Conservation (phyloP, 1,139 yeast species). For the Kodamaea plutei region DNA sequence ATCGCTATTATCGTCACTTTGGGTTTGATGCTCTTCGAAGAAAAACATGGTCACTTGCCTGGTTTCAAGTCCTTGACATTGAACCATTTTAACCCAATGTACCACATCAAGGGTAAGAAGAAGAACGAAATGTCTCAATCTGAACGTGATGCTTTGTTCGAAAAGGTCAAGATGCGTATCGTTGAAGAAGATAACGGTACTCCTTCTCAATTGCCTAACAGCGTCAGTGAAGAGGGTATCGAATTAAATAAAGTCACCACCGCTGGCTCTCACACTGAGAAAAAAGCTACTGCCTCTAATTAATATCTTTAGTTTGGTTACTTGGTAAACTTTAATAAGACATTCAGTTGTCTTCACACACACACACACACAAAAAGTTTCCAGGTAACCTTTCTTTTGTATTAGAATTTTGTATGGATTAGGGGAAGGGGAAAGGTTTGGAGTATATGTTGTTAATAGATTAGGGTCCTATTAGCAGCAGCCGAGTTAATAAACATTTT, state of each 20-base stretch:
- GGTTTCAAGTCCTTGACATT: conserved; percentile 17
- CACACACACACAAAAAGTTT: conserved; percentile 4
- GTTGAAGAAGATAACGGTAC: conserved; percentile 10
- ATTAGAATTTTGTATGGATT: conserved; percentile 1
- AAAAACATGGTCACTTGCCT: conserved; percentile 25
- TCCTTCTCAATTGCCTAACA: no score
- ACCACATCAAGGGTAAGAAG: conserved; percentile 24
- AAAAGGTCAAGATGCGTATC: conserved; percentile 15
- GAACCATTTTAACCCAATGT: conserved; percentile 22
- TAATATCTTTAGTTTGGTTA: no score
- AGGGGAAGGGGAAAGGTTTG: conserved; percentile 13
- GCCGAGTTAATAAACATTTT: background rate
- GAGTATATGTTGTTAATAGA: conserved; percentile 6
- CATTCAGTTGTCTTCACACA: no score
- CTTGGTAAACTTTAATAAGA: no score
- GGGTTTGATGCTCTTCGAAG: conserved; percentile 21
- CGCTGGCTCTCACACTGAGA: no score
- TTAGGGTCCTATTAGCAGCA: conserved; percentile 8
- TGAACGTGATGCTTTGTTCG: conserved; percentile 20
- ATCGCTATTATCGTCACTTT: conserved; percentile 16
- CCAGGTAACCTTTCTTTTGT: no score
- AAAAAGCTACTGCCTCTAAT: conserved; percentile 2
- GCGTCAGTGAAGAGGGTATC: conserved; percentile 1
- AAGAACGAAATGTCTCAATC: conserved; percentile 16
- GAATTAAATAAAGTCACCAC: background rate